Percentiles rank a stretch among this genome's conserved stretches.
Evolutionary conservation across 306 rosid species (phyloP).

Genomic region (Begonia loranthoides): DNA sequence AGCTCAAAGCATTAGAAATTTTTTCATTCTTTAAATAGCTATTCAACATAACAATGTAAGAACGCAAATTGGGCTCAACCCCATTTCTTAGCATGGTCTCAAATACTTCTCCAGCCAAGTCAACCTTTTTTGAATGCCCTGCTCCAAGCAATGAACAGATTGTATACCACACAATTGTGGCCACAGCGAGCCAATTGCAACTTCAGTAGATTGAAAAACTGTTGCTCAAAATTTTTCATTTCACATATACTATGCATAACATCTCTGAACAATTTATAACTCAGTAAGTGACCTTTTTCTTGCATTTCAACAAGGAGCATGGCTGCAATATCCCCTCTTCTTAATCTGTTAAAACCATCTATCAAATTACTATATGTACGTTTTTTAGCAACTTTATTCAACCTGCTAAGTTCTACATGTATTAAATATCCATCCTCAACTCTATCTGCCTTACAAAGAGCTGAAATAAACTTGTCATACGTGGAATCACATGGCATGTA

Average conservation of each 20-base stretch:
- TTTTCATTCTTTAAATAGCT: slow-evolving; percentile 32
- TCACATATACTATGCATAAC: slow-evolving; percentile 41
- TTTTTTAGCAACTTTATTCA: slow-evolving; percentile 12
- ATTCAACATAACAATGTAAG: too few relatives aligned
- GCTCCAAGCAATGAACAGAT: slow-evolving; percentile 47
- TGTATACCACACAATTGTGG: slow-evolving; percentile 14
- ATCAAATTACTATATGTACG: slow-evolving; percentile 38
- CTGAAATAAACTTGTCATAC: slow-evolving; percentile 33
- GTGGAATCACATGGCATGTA: slow-evolving; percentile 18
- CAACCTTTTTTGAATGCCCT: slow-evolving; percentile 32
- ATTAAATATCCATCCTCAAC: slow-evolving; percentile 46
- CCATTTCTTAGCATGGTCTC: slow-evolving; percentile 45
- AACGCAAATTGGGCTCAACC: slow-evolving; percentile 20
- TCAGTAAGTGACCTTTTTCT: slow-evolving; percentile 31
- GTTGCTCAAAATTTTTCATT: too few relatives aligned
- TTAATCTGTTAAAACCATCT: slow-evolving; percentile 22
- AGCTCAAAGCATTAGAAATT: slow-evolving; percentile 49
- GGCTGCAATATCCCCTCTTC: slow-evolving; percentile 55
- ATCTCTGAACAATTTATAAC: slow-evolving; percentile 15
- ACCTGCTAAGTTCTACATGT: slow-evolving; percentile 27
- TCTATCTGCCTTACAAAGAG: slow-evolving; percentile 43
- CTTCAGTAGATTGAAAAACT: too few relatives aligned
- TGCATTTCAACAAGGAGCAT: slow-evolving; percentile 72
- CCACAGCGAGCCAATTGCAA: slow-evolving; percentile 33
- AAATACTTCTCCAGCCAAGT: slow-evolving; percentile 44